Conservation (phyloP, 176 grass and related monocot species). For the Phoenix roebelenii region DNA sequence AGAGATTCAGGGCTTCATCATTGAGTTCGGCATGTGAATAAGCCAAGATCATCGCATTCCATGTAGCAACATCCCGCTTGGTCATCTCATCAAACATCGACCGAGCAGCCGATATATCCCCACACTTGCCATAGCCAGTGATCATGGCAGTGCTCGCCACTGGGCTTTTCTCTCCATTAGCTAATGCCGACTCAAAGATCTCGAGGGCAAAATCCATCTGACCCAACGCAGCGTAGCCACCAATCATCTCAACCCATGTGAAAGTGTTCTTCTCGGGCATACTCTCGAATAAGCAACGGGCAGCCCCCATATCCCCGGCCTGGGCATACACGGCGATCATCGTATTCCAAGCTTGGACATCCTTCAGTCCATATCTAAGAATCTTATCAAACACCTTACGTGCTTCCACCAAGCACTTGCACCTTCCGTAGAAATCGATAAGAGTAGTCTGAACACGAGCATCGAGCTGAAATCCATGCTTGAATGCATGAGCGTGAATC, state of each 20-base stretch:
- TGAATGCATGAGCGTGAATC: slow-evolving; percentile 28
- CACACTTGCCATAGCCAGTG: slow-evolving; percentile 22
- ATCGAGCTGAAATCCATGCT: slow-evolving; percentile 29
- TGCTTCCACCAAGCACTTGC: slow-evolving; percentile 22
- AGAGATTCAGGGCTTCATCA: slow-evolving; percentile 24
- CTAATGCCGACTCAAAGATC: slow-evolving; percentile 14
- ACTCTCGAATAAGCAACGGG: slow-evolving; percentile 14
- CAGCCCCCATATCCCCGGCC: slow-evolving; percentile 15
- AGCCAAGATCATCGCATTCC: slow-evolving; percentile 41
- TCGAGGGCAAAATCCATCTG: slow-evolving; percentile 20
- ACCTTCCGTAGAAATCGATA: slow-evolving; percentile 28
- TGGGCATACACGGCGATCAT: slow-evolving; percentile 22
- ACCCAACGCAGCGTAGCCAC: slow-evolving; percentile 11
- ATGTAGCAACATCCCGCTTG: slow-evolving; percentile 29
- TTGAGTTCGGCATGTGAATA: slow-evolving; percentile 18
- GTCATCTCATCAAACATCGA: slow-evolving; percentile 26
- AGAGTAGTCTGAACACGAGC: slow-evolving; percentile 24
- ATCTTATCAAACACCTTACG: slow-evolving; percentile 17
- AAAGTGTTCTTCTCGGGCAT: slow-evolving; percentile 28
- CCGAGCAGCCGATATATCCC: slow-evolving; percentile 23
- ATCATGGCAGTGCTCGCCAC: slow-evolving; percentile 34
- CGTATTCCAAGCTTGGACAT: slow-evolving; percentile 36
- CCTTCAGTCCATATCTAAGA: background rate
- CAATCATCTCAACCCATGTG: slow-evolving; percentile 22
- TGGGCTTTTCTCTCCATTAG: slow-evolving; percentile 13